Evolutionary conservation across 208 protist species (phyloP).

Genomic region (Phytomonas sp.): DNA sequence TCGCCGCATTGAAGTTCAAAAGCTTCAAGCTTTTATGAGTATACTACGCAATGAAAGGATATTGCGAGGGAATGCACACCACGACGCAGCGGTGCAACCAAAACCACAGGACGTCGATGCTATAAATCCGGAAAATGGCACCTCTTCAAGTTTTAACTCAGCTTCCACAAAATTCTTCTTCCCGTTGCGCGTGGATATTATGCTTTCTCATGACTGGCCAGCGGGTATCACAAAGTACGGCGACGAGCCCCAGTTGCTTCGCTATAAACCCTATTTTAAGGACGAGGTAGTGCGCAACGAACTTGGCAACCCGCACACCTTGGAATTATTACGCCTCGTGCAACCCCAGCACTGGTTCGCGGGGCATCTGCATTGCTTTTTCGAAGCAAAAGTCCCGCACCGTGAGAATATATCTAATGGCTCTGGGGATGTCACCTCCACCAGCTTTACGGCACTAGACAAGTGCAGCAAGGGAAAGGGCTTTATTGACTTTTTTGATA

Average conservation of each 20-base stretch:
- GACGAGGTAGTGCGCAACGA: constrained; percentile 66
- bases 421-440: constrained; percentile 8
- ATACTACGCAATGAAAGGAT: neutral
- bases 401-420: neutral
- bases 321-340: constrained; percentile 44
- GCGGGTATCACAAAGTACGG: constrained; percentile 81
- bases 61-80: neutral
- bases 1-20: constrained; percentile 76
- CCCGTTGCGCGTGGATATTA: constrained; percentile 43
- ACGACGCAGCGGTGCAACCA: neutral
- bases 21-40: constrained; percentile 46
- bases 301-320: constrained; percentile 81
- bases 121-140: neutral
- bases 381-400: constrained; percentile 63
- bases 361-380: constrained; percentile 86
- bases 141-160: neutral
- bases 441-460: constrained; percentile 79
- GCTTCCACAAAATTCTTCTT: neutral
- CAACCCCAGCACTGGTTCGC: constrained; percentile 75
- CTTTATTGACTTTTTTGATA: constrained; percentile 75
- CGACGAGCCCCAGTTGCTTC: constrained; percentile 62
- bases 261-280: constrained; percentile 81
- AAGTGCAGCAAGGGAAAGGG: constrained; percentile 74
- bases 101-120: neutral
- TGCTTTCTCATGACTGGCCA: constrained; percentile 91